These are phyloP conservation scores for Oryza nivara DNA, from an alignment of 176 grass and related monocot genomes.

Conservation along the genomic window DNA sequence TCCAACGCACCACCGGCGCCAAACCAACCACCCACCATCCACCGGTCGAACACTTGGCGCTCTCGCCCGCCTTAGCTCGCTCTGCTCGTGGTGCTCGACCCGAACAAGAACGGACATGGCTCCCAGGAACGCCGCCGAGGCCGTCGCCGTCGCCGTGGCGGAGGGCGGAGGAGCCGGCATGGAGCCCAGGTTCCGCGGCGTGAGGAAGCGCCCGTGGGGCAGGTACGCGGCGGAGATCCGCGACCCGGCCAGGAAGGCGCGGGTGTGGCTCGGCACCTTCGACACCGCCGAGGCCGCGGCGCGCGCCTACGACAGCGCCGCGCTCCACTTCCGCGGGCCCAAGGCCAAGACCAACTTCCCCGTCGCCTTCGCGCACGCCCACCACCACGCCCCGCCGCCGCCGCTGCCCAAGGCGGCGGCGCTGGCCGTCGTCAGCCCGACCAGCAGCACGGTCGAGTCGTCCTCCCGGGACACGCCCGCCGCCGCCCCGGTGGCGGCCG, in stretches of 20 bases:
- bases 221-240: conserved; percentile 92
- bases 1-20: background rate
- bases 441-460: conserved; percentile 85
- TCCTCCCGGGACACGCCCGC: conserved; percentile 53
- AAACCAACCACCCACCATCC: background rate
- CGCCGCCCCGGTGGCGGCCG: background rate
- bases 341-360: conserved; percentile 93
- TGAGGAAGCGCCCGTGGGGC: conserved; percentile 88
- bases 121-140: conserved; percentile 41
- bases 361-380: conserved; percentile 24
- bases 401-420: conserved; percentile 30
- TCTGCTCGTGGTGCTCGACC: background rate
- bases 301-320: conserved; percentile 77
- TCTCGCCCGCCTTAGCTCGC: background rate
- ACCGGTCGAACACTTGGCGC: conserved; percentile 19
- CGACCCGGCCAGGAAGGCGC: conserved; percentile 71
- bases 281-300: conserved; percentile 89
- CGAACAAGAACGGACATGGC: conserved; percentile 33
- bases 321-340: conserved; percentile 81
- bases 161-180: conserved; percentile 28
- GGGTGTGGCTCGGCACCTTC: conserved; percentile 97
- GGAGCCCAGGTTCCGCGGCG: conserved; percentile 81
- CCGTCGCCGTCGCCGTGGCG: background rate
- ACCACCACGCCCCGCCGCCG: background rate
- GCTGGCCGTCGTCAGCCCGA: conserved; percentile 34